These are phyloP conservation scores for Singerocomus inundabilis DNA, from an alignment of 1,284 basidiomycete species.

Conservation along the genomic window DNA sequence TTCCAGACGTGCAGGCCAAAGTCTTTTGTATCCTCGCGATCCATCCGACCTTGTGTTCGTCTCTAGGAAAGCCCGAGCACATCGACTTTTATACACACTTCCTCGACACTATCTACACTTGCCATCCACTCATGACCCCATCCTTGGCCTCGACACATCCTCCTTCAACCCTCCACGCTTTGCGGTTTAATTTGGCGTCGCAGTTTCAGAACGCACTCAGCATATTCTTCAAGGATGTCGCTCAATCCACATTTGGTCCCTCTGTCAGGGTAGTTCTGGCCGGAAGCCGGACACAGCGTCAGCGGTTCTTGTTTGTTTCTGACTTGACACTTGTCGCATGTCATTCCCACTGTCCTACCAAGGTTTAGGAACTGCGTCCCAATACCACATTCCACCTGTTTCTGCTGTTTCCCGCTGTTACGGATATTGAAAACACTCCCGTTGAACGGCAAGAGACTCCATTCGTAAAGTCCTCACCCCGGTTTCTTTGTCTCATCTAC, in stretches of 20 bases:
- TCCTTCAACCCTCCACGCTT: slow-evolving; percentile 10
- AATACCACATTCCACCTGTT: slow-evolving; percentile 40
- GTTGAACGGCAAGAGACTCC: slow-evolving; percentile 46
- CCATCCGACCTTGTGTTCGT: neutral
- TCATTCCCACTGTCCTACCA: slow-evolving; percentile 2
- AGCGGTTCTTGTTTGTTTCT: slow-evolving; percentile 31
- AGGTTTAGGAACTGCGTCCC: slow-evolving; percentile 51
- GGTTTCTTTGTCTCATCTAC: neutral
- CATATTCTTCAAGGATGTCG: slow-evolving; percentile 47
- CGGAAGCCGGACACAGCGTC: slow-evolving; percentile 61
- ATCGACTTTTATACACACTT: slow-evolving; percentile 59
- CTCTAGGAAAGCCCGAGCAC: slow-evolving; percentile 56
- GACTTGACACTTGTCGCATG: neutral
- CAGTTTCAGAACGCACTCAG: slow-evolving; percentile 52
- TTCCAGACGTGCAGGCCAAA: slow-evolving; percentile 47
- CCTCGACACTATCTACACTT: slow-evolving; percentile 45
- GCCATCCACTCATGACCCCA: slow-evolving; percentile 52
- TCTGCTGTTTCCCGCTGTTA: slow-evolving; percentile 59
- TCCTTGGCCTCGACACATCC: slow-evolving; percentile 17
- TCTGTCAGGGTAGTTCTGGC: slow-evolving; percentile 43
- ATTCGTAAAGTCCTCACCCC: slow-evolving; percentile 27
- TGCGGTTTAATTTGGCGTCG: slow-evolving; percentile 36
- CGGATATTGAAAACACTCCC: slow-evolving; percentile 52
- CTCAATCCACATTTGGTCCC: slow-evolving; percentile 36
- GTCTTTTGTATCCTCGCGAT: neutral